Percentiles rank a stretch among this genome's conserved stretches.
Conservation (phyloP, 768 basidiomycete genomes). For the Suillus placidus region DNA sequence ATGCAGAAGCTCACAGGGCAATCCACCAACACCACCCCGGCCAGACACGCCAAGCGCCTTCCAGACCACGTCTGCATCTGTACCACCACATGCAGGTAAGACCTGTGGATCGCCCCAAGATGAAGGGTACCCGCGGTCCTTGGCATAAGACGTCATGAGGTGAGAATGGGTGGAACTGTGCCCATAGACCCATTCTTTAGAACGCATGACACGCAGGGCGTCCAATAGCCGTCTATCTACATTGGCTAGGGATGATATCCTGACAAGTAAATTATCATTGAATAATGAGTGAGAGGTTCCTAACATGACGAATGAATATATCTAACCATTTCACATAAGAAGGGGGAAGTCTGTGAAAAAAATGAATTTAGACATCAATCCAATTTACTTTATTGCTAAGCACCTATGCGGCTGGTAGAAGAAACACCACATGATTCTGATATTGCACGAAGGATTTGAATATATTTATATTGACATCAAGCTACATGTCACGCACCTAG, state of each 20-base stretch:
- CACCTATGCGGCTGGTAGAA: slow-evolving; percentile 77
- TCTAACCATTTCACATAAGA: slow-evolving; percentile 65
- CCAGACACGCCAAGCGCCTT: slow-evolving; percentile 53
- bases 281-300: neutral
- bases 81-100: slow-evolving; percentile 67
- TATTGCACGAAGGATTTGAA: slow-evolving; percentile 4
- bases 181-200: slow-evolving; percentile 63
- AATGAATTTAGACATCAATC: slow-evolving; percentile 7
- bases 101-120: slow-evolving; percentile 64
- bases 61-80: slow-evolving; percentile 56
- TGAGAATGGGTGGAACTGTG: slow-evolving; percentile 42
- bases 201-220: slow-evolving; percentile 55
- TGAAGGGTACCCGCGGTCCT: slow-evolving; percentile 58
- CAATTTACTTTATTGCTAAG: slow-evolving; percentile 6
- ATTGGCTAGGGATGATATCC: slow-evolving; percentile 71
- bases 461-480: neutral
- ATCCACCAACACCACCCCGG: slow-evolving; percentile 60
- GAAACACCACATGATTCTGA: slow-evolving; percentile 89
- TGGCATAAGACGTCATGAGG: slow-evolving; percentile 49
- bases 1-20: slow-evolving; percentile 80
- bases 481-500: slow-evolving; percentile 51
- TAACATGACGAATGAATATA: neutral
- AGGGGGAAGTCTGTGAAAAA: slow-evolving; percentile 37
- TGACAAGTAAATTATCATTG: slow-evolving; percentile 18
- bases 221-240: slow-evolving; percentile 62